Evolutionary conservation across 805 yeast genomes (phyloP).

Genomic region (Starmerella roubikii): DNA sequence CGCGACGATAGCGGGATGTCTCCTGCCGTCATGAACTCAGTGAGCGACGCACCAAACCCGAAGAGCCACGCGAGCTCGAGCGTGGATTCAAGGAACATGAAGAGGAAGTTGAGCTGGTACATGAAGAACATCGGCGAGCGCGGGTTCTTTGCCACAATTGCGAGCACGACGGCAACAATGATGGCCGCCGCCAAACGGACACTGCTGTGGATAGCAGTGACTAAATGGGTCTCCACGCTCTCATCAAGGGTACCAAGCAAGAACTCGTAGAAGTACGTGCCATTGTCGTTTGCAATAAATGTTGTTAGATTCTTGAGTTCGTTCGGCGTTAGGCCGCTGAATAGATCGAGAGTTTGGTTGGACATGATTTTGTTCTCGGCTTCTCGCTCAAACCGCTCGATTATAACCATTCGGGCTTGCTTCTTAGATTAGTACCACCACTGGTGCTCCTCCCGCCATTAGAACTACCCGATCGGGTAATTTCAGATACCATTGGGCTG

Average conservation of each 20-base stretch:
- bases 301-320: neutral
- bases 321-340: neutral
- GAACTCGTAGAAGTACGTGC: neutral
- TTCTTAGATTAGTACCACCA: too few species aligned
- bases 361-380: neutral
- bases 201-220: slow-evolving; percentile 26
- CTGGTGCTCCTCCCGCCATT: too few species aligned
- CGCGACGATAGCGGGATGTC: slow-evolving; percentile 31
- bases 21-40: slow-evolving; percentile 34
- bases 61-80: slow-evolving; percentile 41
- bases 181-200: slow-evolving; percentile 44
- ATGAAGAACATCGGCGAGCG: slow-evolving; percentile 60
- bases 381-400: neutral
- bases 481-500: too few species aligned
- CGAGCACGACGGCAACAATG: slow-evolving; percentile 32
- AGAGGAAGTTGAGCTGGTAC: slow-evolving; percentile 46
- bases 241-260: slow-evolving; percentile 4
- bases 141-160: slow-evolving; percentile 39
- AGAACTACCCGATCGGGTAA: too few species aligned
- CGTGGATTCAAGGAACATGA: slow-evolving; percentile 46
- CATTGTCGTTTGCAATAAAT: slow-evolving; percentile 3
- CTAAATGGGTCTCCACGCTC: slow-evolving; percentile 1
- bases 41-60: slow-evolving; percentile 29
- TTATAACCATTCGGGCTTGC: neutral
- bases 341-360: neutral